These are phyloP conservation scores for Aspergillus hancockii DNA, from an alignment of 495 filamentous ascomycete genomes.

Conservation along the genomic window DNA sequence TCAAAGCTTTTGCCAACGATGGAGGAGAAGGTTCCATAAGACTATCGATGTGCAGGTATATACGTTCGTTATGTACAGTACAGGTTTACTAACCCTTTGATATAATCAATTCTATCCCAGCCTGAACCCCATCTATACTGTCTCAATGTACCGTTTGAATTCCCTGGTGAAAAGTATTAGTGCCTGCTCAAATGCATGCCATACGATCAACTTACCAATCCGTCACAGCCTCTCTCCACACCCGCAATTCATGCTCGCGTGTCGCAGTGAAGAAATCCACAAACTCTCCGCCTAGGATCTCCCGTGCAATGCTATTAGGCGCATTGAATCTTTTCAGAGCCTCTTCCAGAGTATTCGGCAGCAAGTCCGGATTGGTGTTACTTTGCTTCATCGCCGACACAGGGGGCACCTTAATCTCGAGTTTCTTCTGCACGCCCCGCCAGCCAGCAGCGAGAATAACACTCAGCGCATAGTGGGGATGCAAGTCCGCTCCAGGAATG, in stretches of 20 bases:
- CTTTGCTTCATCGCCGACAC: slow-evolving; percentile 51
- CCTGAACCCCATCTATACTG: slow-evolving; percentile 14
- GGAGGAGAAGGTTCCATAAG: too few relatives aligned
- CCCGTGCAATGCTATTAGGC: slow-evolving; percentile 72
- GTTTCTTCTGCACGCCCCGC: slow-evolving; percentile 82
- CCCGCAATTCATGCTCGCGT: slow-evolving; percentile 77
- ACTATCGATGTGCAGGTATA: neutral
- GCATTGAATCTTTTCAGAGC: slow-evolving; percentile 70
- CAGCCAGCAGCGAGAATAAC: slow-evolving; percentile 80
- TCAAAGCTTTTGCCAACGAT: too few relatives aligned
- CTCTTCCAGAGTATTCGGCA: slow-evolving; percentile 78
- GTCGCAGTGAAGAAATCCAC: slow-evolving; percentile 94
- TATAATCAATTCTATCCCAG: neutral
- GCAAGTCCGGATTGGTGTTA: slow-evolving; percentile 17
- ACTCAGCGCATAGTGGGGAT: slow-evolving; percentile 78
- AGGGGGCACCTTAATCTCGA: slow-evolving; percentile 75
- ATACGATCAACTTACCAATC: slow-evolving; percentile 66
- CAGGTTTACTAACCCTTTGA: neutral
- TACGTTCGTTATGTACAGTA: neutral
- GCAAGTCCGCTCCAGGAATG: slow-evolving; percentile 84
- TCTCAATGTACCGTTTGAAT: slow-evolving; percentile 32
- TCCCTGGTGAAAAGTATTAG: slow-evolving; percentile 20
- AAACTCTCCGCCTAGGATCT: slow-evolving; percentile 87
- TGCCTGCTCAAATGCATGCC: neutral
- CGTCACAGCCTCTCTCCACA: slow-evolving; percentile 94